These are phyloP conservation scores for Leptomonas pyrrhocoris DNA, from an alignment of 208 protist genomes.

Conservation along the genomic window DNA sequence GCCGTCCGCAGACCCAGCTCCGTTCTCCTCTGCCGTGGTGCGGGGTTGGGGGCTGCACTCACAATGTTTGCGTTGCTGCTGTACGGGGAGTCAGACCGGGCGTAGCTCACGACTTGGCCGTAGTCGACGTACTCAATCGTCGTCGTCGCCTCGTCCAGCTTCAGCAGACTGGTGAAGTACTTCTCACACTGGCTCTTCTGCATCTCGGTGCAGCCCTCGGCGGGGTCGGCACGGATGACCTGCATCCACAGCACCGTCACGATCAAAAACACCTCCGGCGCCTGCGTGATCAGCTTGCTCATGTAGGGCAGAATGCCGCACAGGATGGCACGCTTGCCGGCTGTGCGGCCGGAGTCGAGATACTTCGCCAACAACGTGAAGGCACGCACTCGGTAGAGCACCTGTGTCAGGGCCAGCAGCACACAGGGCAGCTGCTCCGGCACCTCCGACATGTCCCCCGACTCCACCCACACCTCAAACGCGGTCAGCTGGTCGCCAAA, in stretches of 20 bases:
- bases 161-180: slow-evolving; percentile 73
- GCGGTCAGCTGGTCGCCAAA: slow-evolving; percentile 98
- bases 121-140: slow-evolving; percentile 85
- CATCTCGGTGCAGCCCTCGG: slow-evolving; percentile 63
- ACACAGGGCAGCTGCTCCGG: slow-evolving; percentile 98
- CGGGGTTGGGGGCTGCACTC: not conserved
- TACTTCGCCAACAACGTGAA: slow-evolving; percentile 96
- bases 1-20: slow-evolving; percentile 11
- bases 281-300: slow-evolving; percentile 93
- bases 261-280: slow-evolving; percentile 78
- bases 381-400: slow-evolving; percentile 94
- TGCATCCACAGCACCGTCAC: slow-evolving; percentile 89
- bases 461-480: slow-evolving; percentile 99
- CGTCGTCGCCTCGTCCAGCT: slow-evolving; percentile 85
- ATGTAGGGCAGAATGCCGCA: slow-evolving; percentile 99
- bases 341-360: slow-evolving; percentile 96
- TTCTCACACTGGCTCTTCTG: slow-evolving; percentile 61
- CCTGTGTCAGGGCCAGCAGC: slow-evolving; percentile 94
- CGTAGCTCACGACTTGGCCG: slow-evolving; percentile 42
- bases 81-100: slow-evolving; percentile 8
- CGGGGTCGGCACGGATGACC: slow-evolving; percentile 64
- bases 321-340: slow-evolving; percentile 94
- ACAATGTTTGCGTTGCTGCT: not conserved
- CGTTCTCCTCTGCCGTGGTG: slow-evolving; percentile 31
- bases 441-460: slow-evolving; percentile 83